Base-by-base conservation (phyloP, 495 filamentous ascomycete genomes). In the Penicillium tannophilum region DNA sequence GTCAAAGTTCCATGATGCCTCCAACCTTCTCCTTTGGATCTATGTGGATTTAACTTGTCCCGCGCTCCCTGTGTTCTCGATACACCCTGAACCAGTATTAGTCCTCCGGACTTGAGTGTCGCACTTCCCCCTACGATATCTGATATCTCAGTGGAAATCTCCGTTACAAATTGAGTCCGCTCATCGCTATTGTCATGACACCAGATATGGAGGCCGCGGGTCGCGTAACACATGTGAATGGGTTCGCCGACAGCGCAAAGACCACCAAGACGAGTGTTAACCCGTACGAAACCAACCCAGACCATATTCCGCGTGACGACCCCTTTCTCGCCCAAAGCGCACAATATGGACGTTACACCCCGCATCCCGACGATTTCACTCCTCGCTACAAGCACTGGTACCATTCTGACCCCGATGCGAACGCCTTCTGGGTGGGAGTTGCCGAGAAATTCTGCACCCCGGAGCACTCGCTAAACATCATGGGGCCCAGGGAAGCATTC, bases 261-360 rank as follows among this genome's bases (percentile, higher is more conserved):
- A 44, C 44, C 42, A 54, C 64, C 23, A 50, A 55, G 12, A 47
- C 58, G 23, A 58, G 46, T 4, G 17, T 53, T 47, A 72, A 69
- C 43, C 71, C 73, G 2, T 76, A 80, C 63, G 76, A 76, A 59
- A 72, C 73, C 30, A 66, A 70, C 36, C 69, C 69, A 33, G 60
- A 70, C 16, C 48, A 43, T 20, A 70, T 78, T 17, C 69, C 72
- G 8, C 62, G 55, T 24, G 72, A 79, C 26, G 76, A 78, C 54
- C 72, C 72, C 1, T 76, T 75, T 45, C 62, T 74, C 19, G 56
- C 58, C 12, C 69, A 67, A 52, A 79, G 74, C 36, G 57, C 64
- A 33, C 67, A 73, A 0, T 79, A 79, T 62, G 76, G 75, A n/a
- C 74, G 76, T n/a, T 79, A 78, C 56, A 41, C 65, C 26, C 70